Base-by-base conservation (phyloP, 208 protist genomes). In the Porcisia deanei region DNA sequence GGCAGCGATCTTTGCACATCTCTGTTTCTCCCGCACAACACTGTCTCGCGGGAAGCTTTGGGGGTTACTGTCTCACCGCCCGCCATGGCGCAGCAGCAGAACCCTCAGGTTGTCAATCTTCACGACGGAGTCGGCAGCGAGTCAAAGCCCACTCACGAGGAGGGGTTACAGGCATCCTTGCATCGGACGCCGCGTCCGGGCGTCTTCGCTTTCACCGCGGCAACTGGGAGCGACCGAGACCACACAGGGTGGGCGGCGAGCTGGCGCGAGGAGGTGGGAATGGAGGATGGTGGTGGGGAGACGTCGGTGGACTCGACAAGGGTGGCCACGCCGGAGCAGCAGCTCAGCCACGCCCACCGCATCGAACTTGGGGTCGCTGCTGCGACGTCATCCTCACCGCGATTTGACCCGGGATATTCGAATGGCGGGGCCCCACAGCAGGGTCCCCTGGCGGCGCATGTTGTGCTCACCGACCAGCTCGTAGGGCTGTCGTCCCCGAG, bases 381-480 rank as follows among this genome's bases (percentile, higher is more conserved):
- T 25, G 57, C n/a, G 25, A 25, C 14, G 25, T 25, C 37, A 7
- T 61, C 58, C n/a, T 43, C 54, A 47, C 30, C 71, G 53, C 55
- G 18, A 58, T 59, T 59, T 6, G 20, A 18, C 18, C 52, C 43
- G 7, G 68, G 6, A 25, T 8, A 30, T 8, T 59, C 68, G 12
- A 52, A 57, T 41, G 43, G 14, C 2, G 47, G 37, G 68, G 52
- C 10, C 9, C 49, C 9, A 22, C 53, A 22, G 9, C 68, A 34
- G n/a, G 68, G 43, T 34, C 59, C 30, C 20, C 68, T 53, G 37
- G 22, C 68, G 18, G 68, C 22, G 37, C 52, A 45, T n/a, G 52
- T 72, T n/a, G 47, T 73, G 65, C 71, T 81, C 45, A 70, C 71
- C 22, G 77, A 81, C 60, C 71, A 77, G 52, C 65, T 81, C 14